Evolutionary conservation across 345 rosid genomes (phyloP).

Genomic region (Arabidopsis suecica): DNA sequence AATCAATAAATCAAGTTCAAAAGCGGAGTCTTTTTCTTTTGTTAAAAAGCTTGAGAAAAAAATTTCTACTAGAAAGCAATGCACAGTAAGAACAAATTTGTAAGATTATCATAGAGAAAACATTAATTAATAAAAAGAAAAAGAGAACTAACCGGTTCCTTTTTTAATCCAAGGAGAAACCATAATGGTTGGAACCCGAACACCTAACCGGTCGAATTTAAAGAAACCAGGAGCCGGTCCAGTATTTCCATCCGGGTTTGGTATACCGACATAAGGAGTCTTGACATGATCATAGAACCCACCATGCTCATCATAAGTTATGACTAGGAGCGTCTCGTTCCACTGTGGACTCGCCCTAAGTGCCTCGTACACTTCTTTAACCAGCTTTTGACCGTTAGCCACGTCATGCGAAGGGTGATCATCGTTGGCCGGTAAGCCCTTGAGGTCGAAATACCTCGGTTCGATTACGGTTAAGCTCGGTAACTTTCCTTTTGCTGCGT

Average conservation of each 20-base stretch:
- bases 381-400: slow-evolving; percentile 76
- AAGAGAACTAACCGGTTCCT: slow-evolving; percentile 70
- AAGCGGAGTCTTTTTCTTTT: neutral
- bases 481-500: slow-evolving; percentile 75
- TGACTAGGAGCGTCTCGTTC: slow-evolving; percentile 84
- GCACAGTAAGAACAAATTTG: neutral
- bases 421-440: slow-evolving; percentile 75
- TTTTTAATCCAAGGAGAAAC: slow-evolving; percentile 96
- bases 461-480: slow-evolving; percentile 83
- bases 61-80: neutral
- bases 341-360: slow-evolving; percentile 90
- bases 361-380: slow-evolving; percentile 88
- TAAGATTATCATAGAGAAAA: slow-evolving; percentile 1
- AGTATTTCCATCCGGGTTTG: slow-evolving; percentile 88
- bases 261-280: slow-evolving; percentile 77
- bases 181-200: slow-evolving; percentile 91
- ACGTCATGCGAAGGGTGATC: slow-evolving; percentile 98
- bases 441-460: slow-evolving; percentile 86
- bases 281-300: slow-evolving; percentile 94
- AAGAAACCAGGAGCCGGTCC: slow-evolving; percentile 94
- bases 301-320: slow-evolving; percentile 96
- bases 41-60: neutral
- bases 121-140: neutral
- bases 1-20: neutral
- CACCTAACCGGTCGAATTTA: slow-evolving; percentile 93